Conservation (phyloP, 1,139 yeast species). For the Zygoascus meyerae region DNA sequence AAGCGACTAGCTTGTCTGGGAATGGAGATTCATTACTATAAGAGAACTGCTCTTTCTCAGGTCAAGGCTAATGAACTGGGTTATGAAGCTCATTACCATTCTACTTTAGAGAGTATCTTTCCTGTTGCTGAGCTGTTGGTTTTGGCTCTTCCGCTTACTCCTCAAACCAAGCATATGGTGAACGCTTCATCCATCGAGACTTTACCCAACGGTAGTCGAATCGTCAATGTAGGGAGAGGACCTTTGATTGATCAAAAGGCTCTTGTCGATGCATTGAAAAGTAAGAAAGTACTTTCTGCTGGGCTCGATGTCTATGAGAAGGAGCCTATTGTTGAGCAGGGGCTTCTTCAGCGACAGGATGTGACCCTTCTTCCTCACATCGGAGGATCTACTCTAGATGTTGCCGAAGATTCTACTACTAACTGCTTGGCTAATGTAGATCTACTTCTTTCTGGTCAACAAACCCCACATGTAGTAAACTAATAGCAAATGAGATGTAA, state of each 20-base stretch:
- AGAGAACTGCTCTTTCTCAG: slow-evolving; percentile 45
- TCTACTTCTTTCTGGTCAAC: slow-evolving; percentile 13
- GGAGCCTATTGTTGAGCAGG: slow-evolving; percentile 57
- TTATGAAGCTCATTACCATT: slow-evolving; percentile 43
- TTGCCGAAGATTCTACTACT: slow-evolving; percentile 17
- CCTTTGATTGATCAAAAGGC: slow-evolving; percentile 67
- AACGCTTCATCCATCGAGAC: slow-evolving; percentile 43
- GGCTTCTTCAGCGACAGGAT: slow-evolving; percentile 53
- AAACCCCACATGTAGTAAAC: slow-evolving; percentile 12
- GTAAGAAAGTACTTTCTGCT: slow-evolving; percentile 63
- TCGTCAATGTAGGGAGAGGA: slow-evolving; percentile 81
- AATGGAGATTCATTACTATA: slow-evolving; percentile 57
- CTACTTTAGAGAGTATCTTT: slow-evolving; percentile 37
- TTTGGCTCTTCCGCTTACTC: slow-evolving; percentile 62
- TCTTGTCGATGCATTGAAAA: slow-evolving; percentile 57
- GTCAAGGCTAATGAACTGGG: slow-evolving; percentile 30
- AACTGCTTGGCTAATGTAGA: slow-evolving; percentile 17
- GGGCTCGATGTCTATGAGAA: slow-evolving; percentile 77
- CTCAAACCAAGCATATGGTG: slow-evolving; percentile 52
- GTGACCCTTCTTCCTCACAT: slow-evolving; percentile 73
- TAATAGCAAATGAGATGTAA: not conserved
- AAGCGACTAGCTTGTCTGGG: slow-evolving; percentile 52
- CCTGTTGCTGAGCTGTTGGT: slow-evolving; percentile 52
- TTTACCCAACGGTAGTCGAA: slow-evolving; percentile 50
- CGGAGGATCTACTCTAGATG: slow-evolving; percentile 62